Evolutionary conservation across 768 basidiomycete genomes (phyloP), one percentile per base, ranked within the genome.

Genomic region (Crepidotus variabilis): DNA sequence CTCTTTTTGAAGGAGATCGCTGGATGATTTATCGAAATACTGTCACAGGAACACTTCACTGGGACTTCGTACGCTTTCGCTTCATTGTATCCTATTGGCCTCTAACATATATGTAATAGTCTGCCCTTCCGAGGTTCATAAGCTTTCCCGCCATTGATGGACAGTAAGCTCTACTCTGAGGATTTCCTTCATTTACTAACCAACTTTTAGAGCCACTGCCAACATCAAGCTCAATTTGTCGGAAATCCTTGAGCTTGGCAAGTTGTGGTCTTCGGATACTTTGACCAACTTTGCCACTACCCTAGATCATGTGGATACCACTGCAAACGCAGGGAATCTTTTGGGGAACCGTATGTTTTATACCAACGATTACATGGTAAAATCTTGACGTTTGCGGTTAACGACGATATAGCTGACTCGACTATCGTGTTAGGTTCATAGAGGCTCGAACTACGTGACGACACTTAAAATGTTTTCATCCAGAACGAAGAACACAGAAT

Each of bases 1-100:
- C 75, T 11, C 69, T 86, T 4, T 75, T 88, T 56, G 75, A 81
- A 32, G 88, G 82, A 0, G 74, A 83, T 57, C 71, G 73, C 47
- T 90, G 88, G 88, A 87, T 88, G 86, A 83, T 88, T 23, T 86
- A 79, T 62, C 71, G 72, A 11, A 88, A 90, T 63, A 67, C 73
- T 9, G 50, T 77, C 23, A 86, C 87, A 1, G 69, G 75, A 3
- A 77, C 82, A 16, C 63, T 84, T 47, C 86, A 88, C 63, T 90
- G 86, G 85, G 88, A 90, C 62, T 83, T 87, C 63, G 86, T 88
- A 56, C 64, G 86, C 28, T 28, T 8, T 28, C 8, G 28, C 4
- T 28, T 28, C 8, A 8, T 76, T 2, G 16, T n/a, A n/a, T n/a
- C n/a, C n/a, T n/a, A n/a, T n/a, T n/a, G n/a, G n/a, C n/a, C n/a